Base-by-base conservation (phyloP, 1,284 basidiomycete genomes). In the Pascua sp. region DNA sequence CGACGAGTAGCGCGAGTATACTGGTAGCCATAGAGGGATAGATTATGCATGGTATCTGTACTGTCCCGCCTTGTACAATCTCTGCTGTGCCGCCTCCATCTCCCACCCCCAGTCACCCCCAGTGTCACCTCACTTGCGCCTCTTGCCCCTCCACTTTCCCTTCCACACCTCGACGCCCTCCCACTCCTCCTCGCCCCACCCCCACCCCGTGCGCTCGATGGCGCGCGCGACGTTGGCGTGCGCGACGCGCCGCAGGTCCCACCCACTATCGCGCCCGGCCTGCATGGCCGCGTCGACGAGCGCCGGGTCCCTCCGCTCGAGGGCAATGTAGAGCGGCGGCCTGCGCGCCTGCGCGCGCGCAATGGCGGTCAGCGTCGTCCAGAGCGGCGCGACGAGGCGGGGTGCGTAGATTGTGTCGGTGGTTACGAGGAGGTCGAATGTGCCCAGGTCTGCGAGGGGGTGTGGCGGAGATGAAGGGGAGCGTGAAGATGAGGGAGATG, bases 321-420 rank as follows among this genome's bases (percentile, higher is more conserved):
- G 77, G 46, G 85, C 88, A 36, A 93, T 70, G 65, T 86, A 84
- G n/a, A 89, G 74, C 0, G 80, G 76, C 1, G 85, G 73, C 54
- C 49, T 18, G 13, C 51, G 45, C 50, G 45, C 1, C 39, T 42
- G 3, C 15, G 18, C 15, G 39, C 36, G 40, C 51, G 42, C 37
- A 40, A 42, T 42, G n/a, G 41, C 42, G 15, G 43, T 51, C 7
- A 38, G 42, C 43, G 51, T 54, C n/a, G 88, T 84, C 46, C 92
- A 81, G 47, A 95, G 84, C 0, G 89, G 89, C 15, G 81, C 70
- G 37, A 87, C 75, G 50, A 94, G 85, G 9, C 81, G 77, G 1
- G 81, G 71, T 37, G 81, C 76, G 73, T 93, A 95, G 53, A 94
- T 78, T 0, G 92, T 94, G 75, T 96, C 92, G 55, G 91, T 86